Base-by-base conservation (phyloP, 305 asterid species). In the Solanum chacoense region DNA sequence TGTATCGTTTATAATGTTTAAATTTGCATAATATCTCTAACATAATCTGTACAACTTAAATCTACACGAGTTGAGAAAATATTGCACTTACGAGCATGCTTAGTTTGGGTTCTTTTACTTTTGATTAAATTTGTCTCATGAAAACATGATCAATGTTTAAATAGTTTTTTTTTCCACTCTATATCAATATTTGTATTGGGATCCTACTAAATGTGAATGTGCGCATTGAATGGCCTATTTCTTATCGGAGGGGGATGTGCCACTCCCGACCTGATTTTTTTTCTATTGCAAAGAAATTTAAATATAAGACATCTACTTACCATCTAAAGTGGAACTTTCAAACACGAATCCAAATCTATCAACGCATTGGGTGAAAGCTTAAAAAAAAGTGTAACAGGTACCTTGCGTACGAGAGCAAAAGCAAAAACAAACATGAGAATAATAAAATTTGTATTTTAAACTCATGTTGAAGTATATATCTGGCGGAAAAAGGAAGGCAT, bases 321-420 rank as follows among this genome's bases (percentile, higher is more conserved):
- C 8, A 18, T 65, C 11, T 5, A 71, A 16, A 8, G 10, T 34
- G 2, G 6, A 20, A 34, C 3, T 35, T 34, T 0, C 6, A 14
- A 35, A 5, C 0, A 10, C 1, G 0, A 34, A 35, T 16, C 0
- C 5, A 59, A 59, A 59, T 59, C 2, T 59, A 59, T 20, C 11
- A 8, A 59, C 26, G 26, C 26, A 59, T 20, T 8, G 26, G 26
- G 2, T 8, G 5, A 20, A 55, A 18, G 0, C 20, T 42, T 14
- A 12, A 11, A 6, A 26, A 73, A 32, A 22, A 10, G 81, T 34
- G 28, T 77, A 77, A n/a, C 24, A 37, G 32, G 85, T 79, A 40
- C 87, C 87, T 84, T 84, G 87, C 73, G 87, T 84, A 32, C 31
- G 45, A 31, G 74, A 31, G 87, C 74, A 20, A 83, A 84, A 84